These are phyloP conservation scores for Candida golubevii DNA, from an alignment of 805 yeast species.

Conservation along the genomic window DNA sequence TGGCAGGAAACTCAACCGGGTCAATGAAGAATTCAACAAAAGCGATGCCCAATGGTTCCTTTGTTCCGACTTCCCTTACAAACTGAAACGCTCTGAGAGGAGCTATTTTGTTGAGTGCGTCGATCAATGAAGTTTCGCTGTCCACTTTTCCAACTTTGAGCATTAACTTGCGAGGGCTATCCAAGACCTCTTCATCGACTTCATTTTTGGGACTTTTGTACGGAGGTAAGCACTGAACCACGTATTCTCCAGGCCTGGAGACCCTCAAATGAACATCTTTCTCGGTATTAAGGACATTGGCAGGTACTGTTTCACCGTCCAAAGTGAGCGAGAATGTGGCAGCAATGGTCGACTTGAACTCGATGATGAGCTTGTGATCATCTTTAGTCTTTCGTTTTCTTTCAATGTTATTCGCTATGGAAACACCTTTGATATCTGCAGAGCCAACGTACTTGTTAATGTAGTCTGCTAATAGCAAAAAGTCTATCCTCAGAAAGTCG, in stretches of 20 bases:
- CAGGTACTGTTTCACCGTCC: conserved; percentile 28
- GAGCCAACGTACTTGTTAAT: conserved; percentile 43
- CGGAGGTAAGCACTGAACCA: conserved; percentile 25
- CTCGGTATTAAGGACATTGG: conserved; percentile 17
- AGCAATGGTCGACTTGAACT: conserved; percentile 45
- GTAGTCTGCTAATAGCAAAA: conserved; percentile 39
- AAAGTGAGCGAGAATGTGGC: conserved; percentile 55
- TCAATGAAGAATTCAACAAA: conserved; percentile 44
- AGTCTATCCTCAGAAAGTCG: conserved; percentile 31
- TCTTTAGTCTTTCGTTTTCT: conserved; percentile 34
- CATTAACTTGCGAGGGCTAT: conserved; percentile 44
- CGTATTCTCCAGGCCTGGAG: conserved; percentile 35
- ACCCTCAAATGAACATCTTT: conserved; percentile 9
- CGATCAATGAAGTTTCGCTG: conserved; percentile 41
- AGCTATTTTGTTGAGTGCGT: conserved; percentile 40
- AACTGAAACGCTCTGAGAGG: conserved; percentile 39
- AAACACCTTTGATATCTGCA: conserved; percentile 39
- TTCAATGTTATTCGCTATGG: conserved; percentile 28
- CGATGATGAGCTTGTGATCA: conserved; percentile 41
- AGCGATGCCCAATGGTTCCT: conserved; percentile 53
- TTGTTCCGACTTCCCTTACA: conserved; percentile 44
- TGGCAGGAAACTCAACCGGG: conserved; percentile 11
- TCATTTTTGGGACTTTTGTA: conserved; percentile 17
- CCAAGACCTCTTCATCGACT: conserved; percentile 29
- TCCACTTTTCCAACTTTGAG: conserved; percentile 44